Evolutionary conservation across 306 rosid genomes (phyloP), one percentile per base, ranked within the genome.

Genomic region (Pueraria montana): DNA sequence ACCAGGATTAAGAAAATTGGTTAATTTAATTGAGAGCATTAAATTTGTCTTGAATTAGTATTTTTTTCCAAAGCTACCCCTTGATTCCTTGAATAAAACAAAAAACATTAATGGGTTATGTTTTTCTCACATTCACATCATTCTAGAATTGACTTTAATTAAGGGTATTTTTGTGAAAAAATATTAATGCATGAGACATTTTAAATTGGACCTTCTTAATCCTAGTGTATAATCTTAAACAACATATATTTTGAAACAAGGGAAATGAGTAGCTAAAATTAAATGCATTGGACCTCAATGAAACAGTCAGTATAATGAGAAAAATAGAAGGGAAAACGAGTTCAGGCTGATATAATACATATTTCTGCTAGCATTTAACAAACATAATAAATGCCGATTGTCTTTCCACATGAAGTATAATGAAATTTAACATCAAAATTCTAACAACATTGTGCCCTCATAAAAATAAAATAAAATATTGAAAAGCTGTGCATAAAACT

Each of bases 311-410:
- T 23, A 69, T 17, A 27, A 69, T 70, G 40, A 27, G 23, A 58
- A 45, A 43, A 71, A 58, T 26, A 13, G 75, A 82, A 75, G 53
- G 72, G 38, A 62, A 79, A 74, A 49, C 8, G 11, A 78, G 65
- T 59, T 58, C 68, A 74, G 53, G 36, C 66, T n/a, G 11, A 67
- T 40, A 53, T 36, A 36, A 27, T 71, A 38, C 50, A 78, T 59
- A 56, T 43, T 59, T 30, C 76, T 36, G 74, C 32, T 16, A 34
- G 72, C 18, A 49, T 50, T 74, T 48, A 40, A 46, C 5, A 62
- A 21, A 38, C 65, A 67, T 68, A 42, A 21, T 40, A 67, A 70
- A 74, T 40, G 20, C 16, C 42, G 27, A 11, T 46, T 5, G 17
- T 6, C 75, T 56, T 63, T 58, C 14, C 20, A 65, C 17, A 55